phyloP scores from a whole-genome alignment of 2,329 filamentous ascomycete genomes.

The Mycocentrospora acerina region DNA sequence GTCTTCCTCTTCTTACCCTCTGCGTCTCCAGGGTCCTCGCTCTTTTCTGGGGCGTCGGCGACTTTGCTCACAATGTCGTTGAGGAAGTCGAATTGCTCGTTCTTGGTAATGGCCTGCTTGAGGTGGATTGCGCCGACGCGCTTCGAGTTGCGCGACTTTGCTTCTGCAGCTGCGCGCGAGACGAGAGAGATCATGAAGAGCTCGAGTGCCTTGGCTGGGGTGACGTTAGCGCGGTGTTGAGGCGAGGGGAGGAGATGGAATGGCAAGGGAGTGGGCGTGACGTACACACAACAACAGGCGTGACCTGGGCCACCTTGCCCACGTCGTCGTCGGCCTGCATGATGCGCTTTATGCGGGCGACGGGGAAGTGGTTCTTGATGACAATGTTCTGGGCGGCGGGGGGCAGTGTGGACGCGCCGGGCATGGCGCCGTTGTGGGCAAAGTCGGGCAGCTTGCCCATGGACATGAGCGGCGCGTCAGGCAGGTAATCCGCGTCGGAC shows the following conservation, averaged over 20 bases:
- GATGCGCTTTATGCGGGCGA: conserved; percentile 95
- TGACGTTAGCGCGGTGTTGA: conserved; percentile 11
- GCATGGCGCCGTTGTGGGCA: conserved; percentile 15
- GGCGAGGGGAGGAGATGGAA: not conserved
- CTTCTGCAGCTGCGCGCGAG: conserved; percentile 81
- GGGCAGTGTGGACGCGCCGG: conserved; percentile 27
- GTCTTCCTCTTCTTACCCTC: conserved; percentile 50
- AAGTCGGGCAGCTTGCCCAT: conserved; percentile 20
- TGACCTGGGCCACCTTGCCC: conserved; percentile 96
- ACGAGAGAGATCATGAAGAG: conserved; percentile 97
- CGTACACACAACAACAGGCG: conserved; percentile 84
- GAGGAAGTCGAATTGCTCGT: conserved; percentile 93
- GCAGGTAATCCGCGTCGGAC: conserved; percentile 41
- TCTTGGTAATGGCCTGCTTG: conserved; percentile 83
- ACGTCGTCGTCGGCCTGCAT: conserved; percentile 99
- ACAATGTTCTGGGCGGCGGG: conserved; percentile 58
- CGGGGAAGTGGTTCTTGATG: conserved; percentile 94
- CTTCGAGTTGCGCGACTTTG: conserved; percentile 80
- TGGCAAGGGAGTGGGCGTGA: conserved; percentile 13
- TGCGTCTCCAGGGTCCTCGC: conserved; percentile 46
- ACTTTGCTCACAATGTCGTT: conserved; percentile 87
- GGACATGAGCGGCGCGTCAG: conserved; percentile 33
- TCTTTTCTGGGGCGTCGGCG: conserved; percentile 61
- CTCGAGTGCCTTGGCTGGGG: conserved; percentile 82
- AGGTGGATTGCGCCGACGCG: conserved; percentile 87